A percentile compares a stretch with the other conserved stretches of the same genome.
Conservation (phyloP, 192 early-diverging fungal genomes). For the Kappamyces sp. region DNA sequence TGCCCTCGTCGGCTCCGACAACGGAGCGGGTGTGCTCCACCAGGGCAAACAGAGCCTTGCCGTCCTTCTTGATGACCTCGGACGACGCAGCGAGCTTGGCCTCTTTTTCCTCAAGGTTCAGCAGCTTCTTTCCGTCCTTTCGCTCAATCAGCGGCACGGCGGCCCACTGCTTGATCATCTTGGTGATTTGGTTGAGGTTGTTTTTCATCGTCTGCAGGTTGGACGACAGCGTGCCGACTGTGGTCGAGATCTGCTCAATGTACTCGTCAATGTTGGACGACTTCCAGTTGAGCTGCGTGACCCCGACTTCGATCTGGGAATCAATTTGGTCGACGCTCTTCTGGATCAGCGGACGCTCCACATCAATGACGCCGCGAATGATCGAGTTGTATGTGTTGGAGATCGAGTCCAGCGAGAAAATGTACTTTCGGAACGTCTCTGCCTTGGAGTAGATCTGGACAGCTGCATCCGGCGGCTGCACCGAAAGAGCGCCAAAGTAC, state of each 20-base stretch:
- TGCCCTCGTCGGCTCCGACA: slow-evolving; percentile 38
- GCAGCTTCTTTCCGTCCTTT: slow-evolving; percentile 56
- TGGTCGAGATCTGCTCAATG: slow-evolving; percentile 40
- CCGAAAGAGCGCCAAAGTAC: slow-evolving; percentile 48
- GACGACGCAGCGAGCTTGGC: slow-evolving; percentile 44
- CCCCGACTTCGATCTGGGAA: slow-evolving; percentile 43
- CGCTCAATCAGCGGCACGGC: slow-evolving; percentile 50
- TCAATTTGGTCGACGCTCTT: slow-evolving; percentile 48
- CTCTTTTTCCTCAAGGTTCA: slow-evolving; percentile 62
- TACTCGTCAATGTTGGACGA: slow-evolving; percentile 47
- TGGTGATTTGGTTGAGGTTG: slow-evolving; percentile 56
- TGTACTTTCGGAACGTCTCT: slow-evolving; percentile 55
- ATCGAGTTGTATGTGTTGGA: slow-evolving; percentile 53
- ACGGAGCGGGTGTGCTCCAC: slow-evolving; percentile 46
- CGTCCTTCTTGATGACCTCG: slow-evolving; percentile 52
- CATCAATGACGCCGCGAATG: slow-evolving; percentile 45
- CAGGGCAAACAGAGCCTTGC: slow-evolving; percentile 39
- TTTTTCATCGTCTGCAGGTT: slow-evolving; percentile 53
- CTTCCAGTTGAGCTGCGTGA: slow-evolving; percentile 56
- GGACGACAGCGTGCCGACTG: slow-evolving; percentile 48
- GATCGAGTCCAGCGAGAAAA: slow-evolving; percentile 56
- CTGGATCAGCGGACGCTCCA: slow-evolving; percentile 56
- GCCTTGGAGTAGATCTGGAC: slow-evolving; percentile 49
- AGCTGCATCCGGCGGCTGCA: slow-evolving; percentile 45
- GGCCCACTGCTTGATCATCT: slow-evolving; percentile 58